Evolutionary conservation across 108 stramenopile genomes (phyloP), one percentile per base, ranked within the genome.

Genomic region (Discostella pseudostelligera): DNA sequence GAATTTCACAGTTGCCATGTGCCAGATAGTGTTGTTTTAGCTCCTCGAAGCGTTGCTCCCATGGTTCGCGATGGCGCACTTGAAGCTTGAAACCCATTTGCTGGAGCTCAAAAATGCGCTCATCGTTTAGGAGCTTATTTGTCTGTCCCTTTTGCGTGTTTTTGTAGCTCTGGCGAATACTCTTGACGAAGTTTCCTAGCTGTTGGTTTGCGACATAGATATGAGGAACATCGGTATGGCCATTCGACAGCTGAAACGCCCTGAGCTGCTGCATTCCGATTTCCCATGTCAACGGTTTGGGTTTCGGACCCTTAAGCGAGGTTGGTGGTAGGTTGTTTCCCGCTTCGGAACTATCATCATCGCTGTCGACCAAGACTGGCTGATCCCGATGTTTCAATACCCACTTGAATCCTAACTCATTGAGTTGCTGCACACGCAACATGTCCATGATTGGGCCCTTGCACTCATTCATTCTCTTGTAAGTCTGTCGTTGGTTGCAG

Each of bases 21-120:
- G 29, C 17, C 54, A 62, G 46, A 47, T 69, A 57, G 66, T 53
- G 67, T 44, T 60, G 42, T 16, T 46, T 76, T 7, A 76, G 39
- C 42, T 69, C 68, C 17, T 62, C 62, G 26, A 70, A 45, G 12
- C 75, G 50, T 39, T 56, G 22, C 32, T 76, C 75, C 70, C 70
- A 71, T 55, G 60, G 55, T 36, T 56, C 55, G 42, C 42, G 45
- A 14, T 46, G 59, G 26, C 61, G 61, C 19, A 62, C 61, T 19
- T 46, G 43, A 10, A 62, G 32, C 29, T 49, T 62, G 45, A 62
- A 62, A 47, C 61, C 61, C 61, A 62, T 62, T 21, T 19, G 22
- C 26, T 62, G 28, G 19, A 62, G 46, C 47, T 62, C 61, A 3
- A 47, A 17, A 3, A 62, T 47, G n/a, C 61, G 43, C 16, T 29